Percentiles rank a stretch among this genome's conserved stretches.
These are phyloP conservation scores for Neurospora sp. DNA, from an alignment of 495 filamentous ascomycete species.

Conservation along the genomic window DNA sequence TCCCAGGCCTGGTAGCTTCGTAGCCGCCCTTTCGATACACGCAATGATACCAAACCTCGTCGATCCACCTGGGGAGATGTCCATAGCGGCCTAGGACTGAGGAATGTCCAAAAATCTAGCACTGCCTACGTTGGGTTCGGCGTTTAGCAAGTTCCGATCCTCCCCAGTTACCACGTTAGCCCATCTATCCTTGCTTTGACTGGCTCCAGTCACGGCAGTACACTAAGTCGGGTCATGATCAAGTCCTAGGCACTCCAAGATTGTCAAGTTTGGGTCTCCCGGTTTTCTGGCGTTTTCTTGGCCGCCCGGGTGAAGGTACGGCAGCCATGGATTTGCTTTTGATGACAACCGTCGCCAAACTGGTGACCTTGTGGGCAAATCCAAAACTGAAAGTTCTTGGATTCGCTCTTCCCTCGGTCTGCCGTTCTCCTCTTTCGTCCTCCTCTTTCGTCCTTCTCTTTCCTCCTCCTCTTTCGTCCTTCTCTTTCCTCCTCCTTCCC, in stretches of 20 bases:
- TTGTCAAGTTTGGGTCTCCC: not conserved
- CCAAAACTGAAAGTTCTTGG: not conserved
- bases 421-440: not conserved
- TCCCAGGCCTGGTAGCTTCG: not conserved
- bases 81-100: not conserved
- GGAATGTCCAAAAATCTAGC: not conserved
- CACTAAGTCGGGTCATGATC: not conserved
- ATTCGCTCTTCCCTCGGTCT: not conserved
- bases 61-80: not conserved
- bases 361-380: not conserved
- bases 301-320: not conserved
- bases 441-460: no score
- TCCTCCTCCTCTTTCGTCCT: not conserved
- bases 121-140: not conserved
- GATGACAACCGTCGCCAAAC: not conserved
- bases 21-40: not conserved
- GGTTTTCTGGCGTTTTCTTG: not conserved
- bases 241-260: not conserved
- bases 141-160: not conserved
- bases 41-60: not conserved
- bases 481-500: not conserved
- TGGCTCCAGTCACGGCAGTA: not conserved
- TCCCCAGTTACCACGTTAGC: not conserved
- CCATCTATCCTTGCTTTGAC: not conserved
- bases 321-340: not conserved